These are phyloP conservation scores for Aspergillus latus DNA, from an alignment of 2,329 filamentous ascomycete genomes.

Conservation along the genomic window DNA sequence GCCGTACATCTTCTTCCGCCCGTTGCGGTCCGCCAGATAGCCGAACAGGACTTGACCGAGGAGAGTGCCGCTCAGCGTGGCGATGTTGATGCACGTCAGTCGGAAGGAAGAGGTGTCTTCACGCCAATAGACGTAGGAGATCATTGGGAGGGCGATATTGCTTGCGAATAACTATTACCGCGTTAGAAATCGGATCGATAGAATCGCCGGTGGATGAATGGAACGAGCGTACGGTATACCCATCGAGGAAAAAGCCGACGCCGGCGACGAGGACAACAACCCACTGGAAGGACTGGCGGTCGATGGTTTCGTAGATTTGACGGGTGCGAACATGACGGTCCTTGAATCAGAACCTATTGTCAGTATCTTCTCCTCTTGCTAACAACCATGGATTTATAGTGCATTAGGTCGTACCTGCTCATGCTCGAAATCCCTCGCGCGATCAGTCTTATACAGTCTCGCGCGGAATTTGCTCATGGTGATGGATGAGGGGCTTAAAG, in stretches of 20 bases:
- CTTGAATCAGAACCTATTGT: constrained; percentile 17
- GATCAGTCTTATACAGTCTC: constrained; percentile 45
- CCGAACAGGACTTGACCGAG: constrained; percentile 51
- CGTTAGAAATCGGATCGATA: not conserved
- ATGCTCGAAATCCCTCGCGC: constrained; percentile 46
- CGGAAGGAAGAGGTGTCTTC: constrained; percentile 36
- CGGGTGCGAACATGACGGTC: constrained; percentile 46
- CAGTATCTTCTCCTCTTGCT: not conserved
- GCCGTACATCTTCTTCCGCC: constrained; percentile 53
- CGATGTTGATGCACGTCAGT: constrained; percentile 46
- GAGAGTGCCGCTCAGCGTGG: constrained; percentile 49
- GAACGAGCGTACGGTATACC: constrained; percentile 36
- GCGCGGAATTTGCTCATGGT: constrained; percentile 37
- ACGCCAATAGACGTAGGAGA: constrained; percentile 50
- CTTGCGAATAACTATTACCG: constrained; percentile 46
- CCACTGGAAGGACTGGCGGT: constrained; percentile 45
- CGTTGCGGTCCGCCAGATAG: constrained; percentile 48
- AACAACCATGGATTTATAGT: no score
- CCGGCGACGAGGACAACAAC: constrained; percentile 49
- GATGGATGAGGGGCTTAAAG: not conserved
- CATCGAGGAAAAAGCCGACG: constrained; percentile 53
- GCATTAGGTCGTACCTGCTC: constrained; percentile 33
- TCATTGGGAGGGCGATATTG: constrained; percentile 52
- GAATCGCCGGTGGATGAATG: not conserved
- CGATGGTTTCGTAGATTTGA: constrained; percentile 48